phyloP scores from a whole-genome alignment of 192 early-diverging fungal genomes.

The Entomortierella beljakovae region DNA sequence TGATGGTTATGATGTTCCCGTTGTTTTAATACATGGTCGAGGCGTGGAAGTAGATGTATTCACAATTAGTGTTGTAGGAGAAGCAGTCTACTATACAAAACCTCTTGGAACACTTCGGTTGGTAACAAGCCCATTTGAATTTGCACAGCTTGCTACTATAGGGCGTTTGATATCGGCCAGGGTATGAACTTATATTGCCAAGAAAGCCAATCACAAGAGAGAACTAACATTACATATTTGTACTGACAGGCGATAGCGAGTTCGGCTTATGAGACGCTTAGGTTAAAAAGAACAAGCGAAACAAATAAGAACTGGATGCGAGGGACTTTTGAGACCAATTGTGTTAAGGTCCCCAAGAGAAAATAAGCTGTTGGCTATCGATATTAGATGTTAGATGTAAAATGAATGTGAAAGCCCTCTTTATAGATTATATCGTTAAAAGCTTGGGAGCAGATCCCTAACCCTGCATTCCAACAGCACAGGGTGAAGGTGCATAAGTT shows the following conservation, averaged over 20 bases:
- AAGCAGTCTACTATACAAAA: not conserved
- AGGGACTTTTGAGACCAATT: not conserved
- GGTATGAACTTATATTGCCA: not conserved
- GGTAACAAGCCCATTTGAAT: not conserved
- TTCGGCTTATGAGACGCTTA: not conserved
- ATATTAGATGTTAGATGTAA: too few relatives aligned
- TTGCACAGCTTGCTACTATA: not conserved
- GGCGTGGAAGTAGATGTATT: not conserved
- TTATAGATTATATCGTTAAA: too few relatives aligned
- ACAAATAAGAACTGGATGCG: not conserved
- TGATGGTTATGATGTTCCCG: not conserved
- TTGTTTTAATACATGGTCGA: not conserved
- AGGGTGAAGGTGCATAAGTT: too few relatives aligned
- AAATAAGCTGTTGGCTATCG: too few relatives aligned
- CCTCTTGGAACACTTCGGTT: not conserved
- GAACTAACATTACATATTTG: not conserved
- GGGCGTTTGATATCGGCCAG: not conserved
- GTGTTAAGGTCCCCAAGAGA: not conserved
- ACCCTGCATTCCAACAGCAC: too few relatives aligned
- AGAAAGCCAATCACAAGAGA: not conserved
- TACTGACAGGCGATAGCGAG: not conserved
- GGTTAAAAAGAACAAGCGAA: not conserved
- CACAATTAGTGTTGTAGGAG: not conserved
- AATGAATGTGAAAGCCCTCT: too few relatives aligned
- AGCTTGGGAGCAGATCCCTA: too few relatives aligned